These are phyloP conservation scores for Diversispora epigaea DNA, from an alignment of 192 early-diverging fungal species.

Conservation along the genomic window DNA sequence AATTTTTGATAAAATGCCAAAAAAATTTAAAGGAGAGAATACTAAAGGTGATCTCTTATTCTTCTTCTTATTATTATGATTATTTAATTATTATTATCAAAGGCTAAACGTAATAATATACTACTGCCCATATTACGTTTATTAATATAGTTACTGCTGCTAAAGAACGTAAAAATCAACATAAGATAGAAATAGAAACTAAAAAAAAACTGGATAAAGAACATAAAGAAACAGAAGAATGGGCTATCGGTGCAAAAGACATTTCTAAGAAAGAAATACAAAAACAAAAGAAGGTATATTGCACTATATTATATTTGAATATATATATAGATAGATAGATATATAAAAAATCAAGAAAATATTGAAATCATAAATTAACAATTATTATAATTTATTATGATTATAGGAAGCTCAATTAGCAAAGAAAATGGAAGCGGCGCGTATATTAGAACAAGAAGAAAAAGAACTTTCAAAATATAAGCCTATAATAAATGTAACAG, in stretches of 20 bases:
- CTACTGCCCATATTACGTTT: not conserved
- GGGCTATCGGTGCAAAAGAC: conserved; percentile 68
- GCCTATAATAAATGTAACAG: conserved; percentile 36
- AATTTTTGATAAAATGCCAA: conserved; percentile 42
- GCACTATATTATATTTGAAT: not conserved
- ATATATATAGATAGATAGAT: not conserved
- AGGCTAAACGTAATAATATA: not conserved
- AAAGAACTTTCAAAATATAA: conserved; percentile 49
- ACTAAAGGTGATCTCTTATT: conserved; percentile 44
- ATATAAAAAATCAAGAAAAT: not conserved
- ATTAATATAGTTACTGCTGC: conserved; percentile 57
- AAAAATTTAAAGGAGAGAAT: conserved; percentile 58
- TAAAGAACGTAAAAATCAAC: conserved; percentile 73
- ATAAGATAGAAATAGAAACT: conserved; percentile 59
- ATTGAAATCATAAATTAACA: not conserved
- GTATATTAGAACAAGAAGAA: conserved; percentile 60
- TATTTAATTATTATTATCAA: not conserved
- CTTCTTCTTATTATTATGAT: not conserved
- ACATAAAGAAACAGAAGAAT: conserved; percentile 56
- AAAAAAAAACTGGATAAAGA: conserved; percentile 56
- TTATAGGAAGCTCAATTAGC: conserved; percentile 49
- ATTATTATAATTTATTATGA: not conserved
- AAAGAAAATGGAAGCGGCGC: conserved; percentile 54
- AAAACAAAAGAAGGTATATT: conserved; percentile 50
- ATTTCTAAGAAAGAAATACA: conserved; percentile 63